Percentiles rank a stretch among this genome's conserved stretches.
These are phyloP conservation scores for Rhizopogon hawkerae DNA, from an alignment of 1,284 basidiomycete genomes.

Conservation along the genomic window DNA sequence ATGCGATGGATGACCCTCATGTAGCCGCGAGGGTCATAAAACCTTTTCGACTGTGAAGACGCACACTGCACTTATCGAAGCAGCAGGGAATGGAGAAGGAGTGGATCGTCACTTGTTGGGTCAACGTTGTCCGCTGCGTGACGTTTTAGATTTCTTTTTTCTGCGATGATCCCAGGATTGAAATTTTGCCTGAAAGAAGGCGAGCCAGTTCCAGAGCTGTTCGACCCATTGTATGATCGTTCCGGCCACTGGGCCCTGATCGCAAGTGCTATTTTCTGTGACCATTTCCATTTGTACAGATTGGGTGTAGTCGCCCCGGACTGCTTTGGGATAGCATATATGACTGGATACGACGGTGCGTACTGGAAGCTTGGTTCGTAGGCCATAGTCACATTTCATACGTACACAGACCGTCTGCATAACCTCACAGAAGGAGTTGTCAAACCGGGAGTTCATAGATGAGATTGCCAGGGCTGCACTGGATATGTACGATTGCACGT, in stretches of 20 bases:
- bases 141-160: neutral
- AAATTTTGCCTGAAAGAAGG: conserved; percentile 54
- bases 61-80: conserved; percentile 64
- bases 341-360: conserved; percentile 64
- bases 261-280: conserved; percentile 83
- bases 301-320: conserved; percentile 82
- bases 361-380: neutral
- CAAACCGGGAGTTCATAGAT: conserved; percentile 56
- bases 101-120: conserved; percentile 82
- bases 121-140: conserved; percentile 24
- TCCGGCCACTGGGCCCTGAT: conserved; percentile 68
- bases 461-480: conserved; percentile 61
- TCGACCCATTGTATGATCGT: conserved; percentile 61
- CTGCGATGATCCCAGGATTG: conserved; percentile 40
- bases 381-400: neutral
- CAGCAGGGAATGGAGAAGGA: conserved; percentile 64
- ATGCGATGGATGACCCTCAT: conserved; percentile 57
- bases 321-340: conserved; percentile 71
- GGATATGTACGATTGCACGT: conserved; percentile 53
- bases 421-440: conserved; percentile 70
- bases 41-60: conserved; percentile 60
- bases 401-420: conserved; percentile 61
- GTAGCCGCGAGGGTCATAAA: conserved; percentile 39
- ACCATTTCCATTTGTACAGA: conserved; percentile 74
- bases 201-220: conserved; percentile 60